A percentile compares a stretch with the other conserved stretches of the same genome.
phyloP scores from a whole-genome alignment of 2,329 filamentous ascomycete genomes.

The Aspergillus niger region DNA sequence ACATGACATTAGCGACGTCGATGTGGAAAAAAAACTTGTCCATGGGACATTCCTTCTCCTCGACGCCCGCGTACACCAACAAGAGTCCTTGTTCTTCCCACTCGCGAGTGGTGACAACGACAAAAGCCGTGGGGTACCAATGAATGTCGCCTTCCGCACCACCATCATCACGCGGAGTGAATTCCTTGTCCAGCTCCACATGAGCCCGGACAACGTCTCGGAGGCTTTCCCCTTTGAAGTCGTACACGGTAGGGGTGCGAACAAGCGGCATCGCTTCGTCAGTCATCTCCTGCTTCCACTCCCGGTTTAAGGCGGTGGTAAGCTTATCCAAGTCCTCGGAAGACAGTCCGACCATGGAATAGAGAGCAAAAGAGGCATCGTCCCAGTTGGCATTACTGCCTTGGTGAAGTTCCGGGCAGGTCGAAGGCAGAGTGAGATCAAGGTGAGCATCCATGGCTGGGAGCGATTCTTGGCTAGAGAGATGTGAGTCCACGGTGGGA shows the following conservation, averaged over 20 bases:
- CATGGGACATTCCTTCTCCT: background rate
- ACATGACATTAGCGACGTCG: background rate
- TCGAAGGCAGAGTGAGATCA: conserved; percentile 7
- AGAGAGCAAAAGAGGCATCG: conserved; percentile 8
- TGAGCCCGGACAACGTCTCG: conserved; percentile 9
- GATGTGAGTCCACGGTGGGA: too few relatives aligned
- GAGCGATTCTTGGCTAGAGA: background rate
- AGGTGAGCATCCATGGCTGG: background rate
- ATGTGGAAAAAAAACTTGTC: background rate
- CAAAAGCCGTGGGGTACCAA: conserved; percentile 11
- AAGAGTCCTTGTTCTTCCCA: conserved; percentile 9
- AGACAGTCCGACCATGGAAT: conserved; percentile 1
- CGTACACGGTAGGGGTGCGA: conserved; percentile 1
- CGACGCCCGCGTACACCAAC: conserved; percentile 5
- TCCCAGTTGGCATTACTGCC: conserved; percentile 6
- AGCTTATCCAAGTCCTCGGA: background rate
- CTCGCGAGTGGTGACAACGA: conserved; percentile 7
- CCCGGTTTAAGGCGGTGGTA: background rate
- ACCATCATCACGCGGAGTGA: background rate
- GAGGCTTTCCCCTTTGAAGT: background rate
- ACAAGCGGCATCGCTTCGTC: background rate
- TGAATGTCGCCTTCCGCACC: background rate
- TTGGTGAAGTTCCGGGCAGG: conserved; percentile 1
- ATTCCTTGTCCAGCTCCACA: conserved; percentile 6
- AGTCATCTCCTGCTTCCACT: background rate